Percentiles rank a stretch among this genome's conserved stretches.
These are phyloP conservation scores for Suhomyces prunicola DNA, from an alignment of 805 yeast genomes.

Conservation along the genomic window DNA sequence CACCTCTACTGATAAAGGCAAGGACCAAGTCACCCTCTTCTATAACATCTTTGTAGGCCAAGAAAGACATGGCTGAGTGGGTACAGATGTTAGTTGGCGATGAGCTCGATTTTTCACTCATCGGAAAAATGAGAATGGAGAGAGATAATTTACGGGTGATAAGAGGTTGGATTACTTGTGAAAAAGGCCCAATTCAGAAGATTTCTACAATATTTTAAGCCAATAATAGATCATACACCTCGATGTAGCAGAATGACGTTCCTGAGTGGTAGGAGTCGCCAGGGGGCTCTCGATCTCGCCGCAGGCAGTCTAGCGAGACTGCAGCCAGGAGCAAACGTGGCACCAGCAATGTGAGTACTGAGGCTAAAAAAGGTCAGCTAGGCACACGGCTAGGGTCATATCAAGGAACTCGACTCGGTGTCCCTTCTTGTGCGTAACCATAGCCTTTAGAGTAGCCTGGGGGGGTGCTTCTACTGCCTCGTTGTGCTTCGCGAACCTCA, in stretches of 20 bases:
- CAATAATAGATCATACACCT: no score
- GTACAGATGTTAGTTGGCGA: not conserved
- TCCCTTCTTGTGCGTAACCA: no score
- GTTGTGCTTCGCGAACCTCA: not conserved
- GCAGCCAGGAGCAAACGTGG: not conserved
- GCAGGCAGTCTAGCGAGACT: not conserved
- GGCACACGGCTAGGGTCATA: no score
- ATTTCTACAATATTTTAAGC: no score
- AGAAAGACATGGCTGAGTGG: constrained; percentile 44
- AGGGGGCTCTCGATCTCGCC: not conserved
- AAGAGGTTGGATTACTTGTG: not conserved
- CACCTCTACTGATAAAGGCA: constrained; percentile 79
- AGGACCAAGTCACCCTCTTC: constrained; percentile 85
- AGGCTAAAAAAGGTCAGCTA: no score
- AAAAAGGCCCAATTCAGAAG: not conserved
- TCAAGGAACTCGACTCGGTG: no score
- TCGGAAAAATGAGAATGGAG: not conserved
- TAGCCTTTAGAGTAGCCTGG: no score
- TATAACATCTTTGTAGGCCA: constrained; percentile 60
- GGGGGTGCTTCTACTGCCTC: no score
- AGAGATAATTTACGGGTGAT: not conserved
- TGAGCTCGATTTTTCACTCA: not conserved
- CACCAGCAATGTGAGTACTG: not conserved
- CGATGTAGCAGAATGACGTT: not conserved
- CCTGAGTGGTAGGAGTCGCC: not conserved